Evolutionary conservation across 768 basidiomycete species (phyloP).

Genomic region (Lactarius sp.): DNA sequence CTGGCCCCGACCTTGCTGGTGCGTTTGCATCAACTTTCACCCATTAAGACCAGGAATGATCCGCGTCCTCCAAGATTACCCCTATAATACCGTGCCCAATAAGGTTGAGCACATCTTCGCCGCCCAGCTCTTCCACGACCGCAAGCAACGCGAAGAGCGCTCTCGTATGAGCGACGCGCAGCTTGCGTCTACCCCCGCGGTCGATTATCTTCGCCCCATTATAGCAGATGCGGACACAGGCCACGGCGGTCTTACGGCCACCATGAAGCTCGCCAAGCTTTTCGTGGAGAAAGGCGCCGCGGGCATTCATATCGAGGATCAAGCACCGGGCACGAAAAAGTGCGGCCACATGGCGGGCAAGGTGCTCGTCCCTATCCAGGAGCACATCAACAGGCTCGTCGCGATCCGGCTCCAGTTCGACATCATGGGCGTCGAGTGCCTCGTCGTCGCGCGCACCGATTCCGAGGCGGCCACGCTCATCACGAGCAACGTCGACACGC

Average conservation of each 20-base stretch:
- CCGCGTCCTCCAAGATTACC: slow-evolving; percentile 62
- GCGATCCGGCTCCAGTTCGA: slow-evolving; percentile 97
- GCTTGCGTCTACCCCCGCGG: slow-evolving; percentile 58
- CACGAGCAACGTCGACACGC: slow-evolving; percentile 91
- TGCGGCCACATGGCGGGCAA: slow-evolving; percentile 93
- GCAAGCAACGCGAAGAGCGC: slow-evolving; percentile 86
- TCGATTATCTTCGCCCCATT: slow-evolving; percentile 93
- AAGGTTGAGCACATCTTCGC: slow-evolving; percentile 98
- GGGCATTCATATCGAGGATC: slow-evolving; percentile 97
- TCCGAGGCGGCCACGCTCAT: slow-evolving; percentile 97
- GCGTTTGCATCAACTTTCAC: slow-evolving; percentile 25
- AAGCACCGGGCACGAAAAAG: slow-evolving; percentile 97
- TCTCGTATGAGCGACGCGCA: slow-evolving; percentile 64
- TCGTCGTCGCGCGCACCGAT: slow-evolving; percentile 91
- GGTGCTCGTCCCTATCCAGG: slow-evolving; percentile 93
- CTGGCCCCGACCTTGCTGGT: slow-evolving; percentile 98
- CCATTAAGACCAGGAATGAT: background rate
- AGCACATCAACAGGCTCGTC: slow-evolving; percentile 97
- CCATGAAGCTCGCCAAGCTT: slow-evolving; percentile 98
- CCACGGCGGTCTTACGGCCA: slow-evolving; percentile 95
- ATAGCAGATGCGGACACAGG: slow-evolving; percentile 98
- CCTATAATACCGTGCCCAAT: slow-evolving; percentile 97
- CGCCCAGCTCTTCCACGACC: slow-evolving; percentile 98
- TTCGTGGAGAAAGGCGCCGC: slow-evolving; percentile 98
- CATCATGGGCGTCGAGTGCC: slow-evolving; percentile 96